These are phyloP conservation scores for Lunularia cruciata DNA, from an alignment of 225 moss, liverwort and hornwort species.

Conservation along the genomic window DNA sequence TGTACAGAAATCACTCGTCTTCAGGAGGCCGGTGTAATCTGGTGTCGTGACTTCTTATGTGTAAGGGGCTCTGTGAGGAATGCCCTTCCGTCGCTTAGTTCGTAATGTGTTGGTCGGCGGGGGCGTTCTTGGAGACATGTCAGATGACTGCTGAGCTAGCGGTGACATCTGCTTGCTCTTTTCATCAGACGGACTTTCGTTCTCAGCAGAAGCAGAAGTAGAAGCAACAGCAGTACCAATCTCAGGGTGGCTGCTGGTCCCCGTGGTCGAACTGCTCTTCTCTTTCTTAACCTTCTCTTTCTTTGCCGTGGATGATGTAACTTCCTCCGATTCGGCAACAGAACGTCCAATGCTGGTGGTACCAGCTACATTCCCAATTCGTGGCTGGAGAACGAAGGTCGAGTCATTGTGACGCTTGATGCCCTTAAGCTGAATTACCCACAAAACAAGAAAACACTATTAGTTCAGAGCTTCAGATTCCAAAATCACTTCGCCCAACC, in stretches of 20 bases:
- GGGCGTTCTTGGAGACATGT: constrained; percentile 80
- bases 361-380: constrained; percentile 47
- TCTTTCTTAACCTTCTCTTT: constrained; percentile 68
- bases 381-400: constrained; percentile 77
- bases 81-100: constrained; percentile 88
- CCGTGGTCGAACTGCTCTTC: constrained; percentile 2
- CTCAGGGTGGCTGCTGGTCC: not conserved
- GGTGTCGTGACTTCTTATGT: no score
- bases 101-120: constrained; percentile 68
- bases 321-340: constrained; percentile 56
- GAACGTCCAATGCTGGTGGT: constrained; percentile 27
- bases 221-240: no score
- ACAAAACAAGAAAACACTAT: not conserved
- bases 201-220: constrained; percentile 5
- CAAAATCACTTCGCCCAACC: not conserved
- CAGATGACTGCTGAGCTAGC: constrained; percentile 23
- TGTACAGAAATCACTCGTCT: no score
- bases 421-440: constrained; percentile 69
- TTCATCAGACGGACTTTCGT: constrained; percentile 20
- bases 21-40: no score
- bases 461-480: not conserved
- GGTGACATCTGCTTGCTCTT: constrained; percentile 32
- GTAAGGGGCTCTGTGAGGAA: constrained; percentile 95
- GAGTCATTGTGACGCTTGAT: constrained; percentile 79
- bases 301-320: constrained; percentile 60